Base-by-base conservation (phyloP, 2,329 filamentous ascomycete genomes). In the Canariomyces notabilis region DNA sequence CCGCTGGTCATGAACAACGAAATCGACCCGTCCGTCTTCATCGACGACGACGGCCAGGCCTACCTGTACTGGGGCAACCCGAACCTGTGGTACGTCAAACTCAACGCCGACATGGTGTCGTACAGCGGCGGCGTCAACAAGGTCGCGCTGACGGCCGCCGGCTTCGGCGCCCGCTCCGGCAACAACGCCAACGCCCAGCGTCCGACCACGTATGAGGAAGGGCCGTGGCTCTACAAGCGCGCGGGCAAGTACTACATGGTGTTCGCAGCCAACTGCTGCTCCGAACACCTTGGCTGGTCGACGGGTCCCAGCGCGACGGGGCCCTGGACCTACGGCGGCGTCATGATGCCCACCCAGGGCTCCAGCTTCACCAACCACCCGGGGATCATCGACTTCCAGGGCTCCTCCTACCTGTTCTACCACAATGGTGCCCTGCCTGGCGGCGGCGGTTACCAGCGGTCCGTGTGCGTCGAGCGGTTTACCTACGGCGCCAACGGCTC, bases 61-160 rank as follows among this genome's bases (percentile, higher is more conserved):
- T 70, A 69, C 58, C 54, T 71, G 46, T 70, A 68, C 57, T 69
- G 66, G 57, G 67, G 67, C 20, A 67, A 67, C 32, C 63, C 67
- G 20, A 51, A 57, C 19, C 57, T 67, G 31, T 64, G 56, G 50
- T 69, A 69, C 43, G 64, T 69, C 29, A 65, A 60, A 51, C 50
- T 70, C 12, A 70, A 69, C 54, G 49, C 56, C 8, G 67, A 70
- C 55, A 70, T 70, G 67, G 55, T 65, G 9, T 67, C 63, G 2
- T 65, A 63, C 51, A 58, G 54, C 33, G 62, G 61, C 34, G 39
- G 48, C 34, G 8, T 57, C 38, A 48, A 48, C n/a, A 41, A 56
- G 39, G 49, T 61, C 2, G 33, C 44, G 22, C 54, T 59, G 12
- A 59, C 54, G 23, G 23, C 19, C 19, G 35, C 35, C 11, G 35